These are phyloP conservation scores for Coriolopsis trogii DNA, from an alignment of 1,284 basidiomycete genomes.

Conservation along the genomic window DNA sequence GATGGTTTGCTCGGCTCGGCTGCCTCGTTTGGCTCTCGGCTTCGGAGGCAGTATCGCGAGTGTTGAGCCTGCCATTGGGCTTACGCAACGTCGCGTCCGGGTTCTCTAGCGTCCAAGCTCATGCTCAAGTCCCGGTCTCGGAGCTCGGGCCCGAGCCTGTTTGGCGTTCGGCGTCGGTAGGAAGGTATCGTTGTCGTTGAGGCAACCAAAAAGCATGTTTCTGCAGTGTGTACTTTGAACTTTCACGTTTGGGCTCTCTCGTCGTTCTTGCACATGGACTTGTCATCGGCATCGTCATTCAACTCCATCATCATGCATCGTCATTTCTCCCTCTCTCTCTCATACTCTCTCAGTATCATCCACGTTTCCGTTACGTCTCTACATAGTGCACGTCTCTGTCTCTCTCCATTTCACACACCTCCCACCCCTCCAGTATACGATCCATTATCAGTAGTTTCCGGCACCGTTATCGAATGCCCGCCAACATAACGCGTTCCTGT, in stretches of 20 bases:
- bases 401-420: neutral
- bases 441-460: neutral
- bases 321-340: constrained; percentile 1
- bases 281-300: constrained; percentile 28
- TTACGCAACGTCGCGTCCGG: too few species aligned
- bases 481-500: too few species aligned
- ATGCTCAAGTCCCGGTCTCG: too few species aligned
- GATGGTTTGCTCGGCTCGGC: too few species aligned
- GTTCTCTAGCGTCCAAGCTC: too few species aligned
- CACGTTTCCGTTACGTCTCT: neutral
- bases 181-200: constrained; percentile 31
- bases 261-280: constrained; percentile 33
- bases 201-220: constrained; percentile 27
- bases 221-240: constrained; percentile 26
- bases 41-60: too few species aligned
- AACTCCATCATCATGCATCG: constrained; percentile 25
- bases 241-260: constrained; percentile 26
- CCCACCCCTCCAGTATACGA: neutral
- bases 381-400: neutral
- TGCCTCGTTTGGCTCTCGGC: too few species aligned
- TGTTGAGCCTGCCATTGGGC: too few species aligned
- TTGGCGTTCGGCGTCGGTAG: neutral
- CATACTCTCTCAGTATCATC: neutral
- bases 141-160: neutral
- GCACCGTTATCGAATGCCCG: neutral